A percentile compares a stretch with the other conserved stretches of the same genome.
phyloP scores from a whole-genome alignment of 1,139 yeast genomes.

The Taphrina populina region DNA sequence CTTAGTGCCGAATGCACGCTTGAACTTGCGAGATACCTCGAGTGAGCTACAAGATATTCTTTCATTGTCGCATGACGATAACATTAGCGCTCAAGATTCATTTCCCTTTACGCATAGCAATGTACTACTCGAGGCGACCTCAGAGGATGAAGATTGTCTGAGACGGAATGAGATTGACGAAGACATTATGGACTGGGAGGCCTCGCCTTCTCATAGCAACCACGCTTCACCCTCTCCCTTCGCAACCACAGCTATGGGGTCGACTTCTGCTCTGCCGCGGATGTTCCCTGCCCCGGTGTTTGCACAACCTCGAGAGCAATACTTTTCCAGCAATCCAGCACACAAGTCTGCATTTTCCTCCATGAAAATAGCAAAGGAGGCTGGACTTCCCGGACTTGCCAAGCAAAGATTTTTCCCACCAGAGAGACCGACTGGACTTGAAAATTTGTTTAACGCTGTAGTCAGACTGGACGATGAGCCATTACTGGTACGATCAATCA shows the following conservation, averaged over 20 bases:
- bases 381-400: conserved; percentile 8
- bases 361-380: neutral
- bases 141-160: no score
- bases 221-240: conserved; percentile 3
- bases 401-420: conserved; percentile 36
- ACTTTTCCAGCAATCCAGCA: conserved; percentile 10
- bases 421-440: conserved; percentile 36
- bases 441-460: conserved; percentile 32
- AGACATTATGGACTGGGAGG: conserved; percentile 33
- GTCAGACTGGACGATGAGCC: conserved; percentile 36
- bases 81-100: no score
- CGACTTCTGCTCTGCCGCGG: neutral
- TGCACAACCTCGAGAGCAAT: conserved; percentile 11
- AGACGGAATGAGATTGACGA: no score
- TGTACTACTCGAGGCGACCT: no score
- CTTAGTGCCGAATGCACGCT: neutral
- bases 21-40: neutral
- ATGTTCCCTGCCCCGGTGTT: conserved; percentile 19
- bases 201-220: conserved; percentile 5
- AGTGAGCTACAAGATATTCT: neutral
- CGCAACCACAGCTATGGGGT: neutral
- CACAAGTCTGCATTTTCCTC: neutral
- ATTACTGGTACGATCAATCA: conserved; percentile 33
- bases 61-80: no score
- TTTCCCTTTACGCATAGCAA: no score